Evolutionary conservation across 106 monocot genomes (phyloP), one percentile per base, ranked within the genome.

Genomic region (Posidonia australis): DNA sequence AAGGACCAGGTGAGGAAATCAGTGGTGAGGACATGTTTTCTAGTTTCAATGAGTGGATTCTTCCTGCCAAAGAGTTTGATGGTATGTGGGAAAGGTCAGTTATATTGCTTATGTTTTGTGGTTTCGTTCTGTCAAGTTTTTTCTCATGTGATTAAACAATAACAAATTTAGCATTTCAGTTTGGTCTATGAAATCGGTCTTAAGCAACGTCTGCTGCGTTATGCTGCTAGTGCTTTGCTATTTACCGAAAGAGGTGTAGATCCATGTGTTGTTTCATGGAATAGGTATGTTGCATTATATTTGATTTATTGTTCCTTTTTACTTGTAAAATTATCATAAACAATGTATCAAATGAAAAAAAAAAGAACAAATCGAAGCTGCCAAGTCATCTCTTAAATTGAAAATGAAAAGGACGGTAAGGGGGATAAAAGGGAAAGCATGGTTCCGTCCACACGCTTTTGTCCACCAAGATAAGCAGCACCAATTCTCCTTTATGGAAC

Each of bases 251-350:
- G 73, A 81, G 85, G 81, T 44, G 91, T 99, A 47, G 69, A 99
- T 72, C 83, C 87, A 70, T 88, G 85, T 67, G 84, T 99, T 76
- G 81, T 99, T 83, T 99, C 98, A 46, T 99, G 98, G 98, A 99
- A 99, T 67, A 65, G 98, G 98, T 99, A 76, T 78, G 26, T 16
- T 27, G 66, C 13, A n/a, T n/a, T n/a, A n/a, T 18, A n/a, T 52
- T 22, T 51, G 9, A 44, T 46, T 7, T 60, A 17, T 66, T 16
- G 47, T 66, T 66, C 47, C 9, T 30, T 55, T 26, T 47, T 54
- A 69, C n/a, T n/a, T n/a, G n/a, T n/a, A n/a, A n/a, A n/a, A n/a
- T n/a, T n/a, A n/a, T n/a, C n/a, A n/a, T n/a, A n/a, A n/a, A n/a
- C n/a, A n/a, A n/a, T n/a, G n/a, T n/a, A n/a, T n/a, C n/a, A n/a